Conservation (phyloP, 75 land plant species). For the Sequoia sempervirens region DNA sequence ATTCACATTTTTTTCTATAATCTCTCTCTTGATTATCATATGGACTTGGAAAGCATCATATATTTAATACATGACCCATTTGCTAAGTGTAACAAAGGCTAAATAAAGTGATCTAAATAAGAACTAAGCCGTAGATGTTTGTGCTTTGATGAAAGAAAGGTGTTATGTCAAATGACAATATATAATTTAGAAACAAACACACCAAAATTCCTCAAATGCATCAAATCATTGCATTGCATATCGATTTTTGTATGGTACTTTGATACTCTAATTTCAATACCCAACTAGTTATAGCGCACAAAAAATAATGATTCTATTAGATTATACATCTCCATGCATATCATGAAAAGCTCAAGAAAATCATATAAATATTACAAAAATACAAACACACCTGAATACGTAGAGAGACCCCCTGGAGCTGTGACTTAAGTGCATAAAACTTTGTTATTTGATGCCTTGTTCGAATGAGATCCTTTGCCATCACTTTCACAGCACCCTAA, state of each 20-base stretch:
- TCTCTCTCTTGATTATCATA: no score
- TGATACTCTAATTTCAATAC: background rate
- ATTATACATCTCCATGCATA: background rate
- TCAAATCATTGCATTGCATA: background rate
- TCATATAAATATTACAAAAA: background rate
- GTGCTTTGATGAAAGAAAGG: background rate
- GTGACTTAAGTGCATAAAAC: constrained; percentile 88
- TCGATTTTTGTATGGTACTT: background rate
- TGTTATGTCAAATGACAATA: background rate
- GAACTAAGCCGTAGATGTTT: background rate
- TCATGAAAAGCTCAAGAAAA: background rate
- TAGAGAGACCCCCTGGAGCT: constrained; percentile 88
- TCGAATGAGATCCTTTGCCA: constrained; percentile 95
- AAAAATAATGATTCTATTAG: background rate
- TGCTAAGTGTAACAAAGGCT: background rate
- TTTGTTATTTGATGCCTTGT: constrained; percentile 96
- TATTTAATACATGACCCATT: no score
- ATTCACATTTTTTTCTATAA: no score
- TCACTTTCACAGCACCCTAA: constrained; percentile 94
- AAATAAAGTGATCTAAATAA: background rate
- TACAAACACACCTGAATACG: constrained; percentile 69
- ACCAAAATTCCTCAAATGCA: background rate
- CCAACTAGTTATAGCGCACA: background rate
- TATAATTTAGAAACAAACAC: background rate
- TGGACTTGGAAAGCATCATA: no score